Conservation (phyloP, 2,329 filamentous ascomycete species). For the Myrmaecium sp. region DNA sequence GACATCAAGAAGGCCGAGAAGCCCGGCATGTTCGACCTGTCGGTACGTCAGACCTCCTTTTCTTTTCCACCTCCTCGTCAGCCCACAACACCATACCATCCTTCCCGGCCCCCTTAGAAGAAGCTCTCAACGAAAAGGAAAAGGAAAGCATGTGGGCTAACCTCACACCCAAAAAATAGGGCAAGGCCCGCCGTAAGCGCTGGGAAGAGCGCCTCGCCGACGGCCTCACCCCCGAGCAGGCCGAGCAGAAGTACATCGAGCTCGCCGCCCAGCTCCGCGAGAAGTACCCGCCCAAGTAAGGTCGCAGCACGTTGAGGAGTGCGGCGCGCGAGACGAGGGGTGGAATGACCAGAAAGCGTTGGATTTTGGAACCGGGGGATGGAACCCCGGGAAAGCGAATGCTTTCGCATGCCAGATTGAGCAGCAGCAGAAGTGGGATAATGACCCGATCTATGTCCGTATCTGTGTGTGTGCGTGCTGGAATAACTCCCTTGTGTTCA, state of each 20-base stretch:
- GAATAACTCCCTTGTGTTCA: too few species aligned
- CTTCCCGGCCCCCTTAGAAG: neutral
- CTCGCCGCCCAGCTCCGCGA: conserved; percentile 56
- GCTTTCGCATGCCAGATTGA: too few species aligned
- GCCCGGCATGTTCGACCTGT: conserved; percentile 55
- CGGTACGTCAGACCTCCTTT: conserved; percentile 28
- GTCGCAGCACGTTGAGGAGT: too few species aligned
- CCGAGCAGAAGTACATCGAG: conserved; percentile 61
- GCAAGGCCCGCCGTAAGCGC: conserved; percentile 62
- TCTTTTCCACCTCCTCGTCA: conserved; percentile 2
- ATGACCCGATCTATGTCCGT: too few species aligned
- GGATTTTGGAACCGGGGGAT: too few species aligned
- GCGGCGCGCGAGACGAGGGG: too few species aligned
- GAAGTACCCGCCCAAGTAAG: too few species aligned
- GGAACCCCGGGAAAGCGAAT: too few species aligned
- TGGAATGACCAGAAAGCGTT: too few species aligned
- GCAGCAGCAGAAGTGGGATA: too few species aligned
- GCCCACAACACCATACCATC: too few species aligned
- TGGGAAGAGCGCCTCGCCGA: conserved; percentile 58
- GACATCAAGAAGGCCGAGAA: conserved; percentile 25
- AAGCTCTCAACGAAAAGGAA: neutral
- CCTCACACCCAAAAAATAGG: conserved; percentile 29
- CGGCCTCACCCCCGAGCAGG: conserved; percentile 43
- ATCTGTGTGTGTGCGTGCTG: too few species aligned
- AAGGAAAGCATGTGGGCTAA: neutral